A percentile compares a stretch with the other conserved stretches of the same genome.
These are phyloP conservation scores for Boletus sp. DNA, from an alignment of 768 basidiomycete genomes.

Conservation along the genomic window DNA sequence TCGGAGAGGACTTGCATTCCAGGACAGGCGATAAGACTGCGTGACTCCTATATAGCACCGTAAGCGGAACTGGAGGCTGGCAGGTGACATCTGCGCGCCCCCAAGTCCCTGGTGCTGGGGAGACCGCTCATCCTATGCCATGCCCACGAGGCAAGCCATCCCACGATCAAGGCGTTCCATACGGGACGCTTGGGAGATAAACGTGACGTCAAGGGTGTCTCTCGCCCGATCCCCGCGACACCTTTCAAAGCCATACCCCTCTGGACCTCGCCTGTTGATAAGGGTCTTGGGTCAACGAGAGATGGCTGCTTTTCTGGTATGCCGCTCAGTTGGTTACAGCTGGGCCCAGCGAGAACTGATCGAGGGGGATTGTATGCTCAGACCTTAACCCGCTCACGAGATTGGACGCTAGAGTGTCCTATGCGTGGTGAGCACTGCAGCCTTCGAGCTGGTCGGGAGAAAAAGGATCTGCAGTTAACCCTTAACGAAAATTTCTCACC, in stretches of 20 bases:
- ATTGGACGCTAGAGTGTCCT: conserved; percentile 34
- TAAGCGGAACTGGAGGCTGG: too few relatives aligned
- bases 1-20: too few relatives aligned
- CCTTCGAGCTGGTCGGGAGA: conserved; percentile 47
- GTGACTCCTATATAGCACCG: not conserved
- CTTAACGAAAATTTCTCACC: not conserved
- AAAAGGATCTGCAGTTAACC: not conserved
- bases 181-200: conserved; percentile 17
- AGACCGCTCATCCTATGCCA: too few relatives aligned
- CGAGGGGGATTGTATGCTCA: conserved; percentile 67
- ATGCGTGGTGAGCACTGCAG: conserved; percentile 68
- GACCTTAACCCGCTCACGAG: conserved; percentile 82
- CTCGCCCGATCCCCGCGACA: conserved; percentile 56
- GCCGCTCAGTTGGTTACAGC: conserved; percentile 56
- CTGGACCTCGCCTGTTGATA: conserved; percentile 17
- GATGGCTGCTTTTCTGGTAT: conserved; percentile 61
- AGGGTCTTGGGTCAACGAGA: conserved; percentile 44
- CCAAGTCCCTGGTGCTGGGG: too few relatives aligned
- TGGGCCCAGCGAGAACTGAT: conserved; percentile 62
- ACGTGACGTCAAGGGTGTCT: not conserved
- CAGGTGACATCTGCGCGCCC: too few relatives aligned
- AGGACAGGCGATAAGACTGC: too few relatives aligned
- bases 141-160: not conserved
- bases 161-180: conserved; percentile 15
- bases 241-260: conserved; percentile 43